phyloP scores from a whole-genome alignment of 257 asterid genomes.

The Fraxinus americana region DNA sequence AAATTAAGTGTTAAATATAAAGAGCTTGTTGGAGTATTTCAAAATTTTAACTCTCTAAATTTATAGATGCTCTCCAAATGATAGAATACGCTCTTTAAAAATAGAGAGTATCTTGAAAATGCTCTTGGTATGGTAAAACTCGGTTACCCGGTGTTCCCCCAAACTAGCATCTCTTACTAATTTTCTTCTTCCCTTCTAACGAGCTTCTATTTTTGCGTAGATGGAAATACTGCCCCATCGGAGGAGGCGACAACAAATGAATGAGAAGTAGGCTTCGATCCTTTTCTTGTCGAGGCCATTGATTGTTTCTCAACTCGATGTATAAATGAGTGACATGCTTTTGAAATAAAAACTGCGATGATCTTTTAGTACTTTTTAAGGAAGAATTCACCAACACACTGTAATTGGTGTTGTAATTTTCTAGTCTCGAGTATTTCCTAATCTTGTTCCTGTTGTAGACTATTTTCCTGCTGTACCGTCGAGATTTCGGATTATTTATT shows the following conservation, averaged over 20 bases:
- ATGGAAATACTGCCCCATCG: conserved; percentile 52
- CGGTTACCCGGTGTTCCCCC: not conserved
- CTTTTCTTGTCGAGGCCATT: conserved; percentile 27
- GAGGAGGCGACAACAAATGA: conserved; percentile 63
- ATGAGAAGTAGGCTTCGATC: conserved; percentile 38
- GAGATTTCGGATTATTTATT: not conserved
- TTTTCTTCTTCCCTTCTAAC: not conserved
- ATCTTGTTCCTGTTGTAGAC: conserved; percentile 38
- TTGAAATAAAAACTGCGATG: conserved; percentile 29
- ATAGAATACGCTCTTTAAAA: no score
- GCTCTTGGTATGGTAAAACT: not conserved
- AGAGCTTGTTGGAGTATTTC: no score
- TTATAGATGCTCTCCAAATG: no score
- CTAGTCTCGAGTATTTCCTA: conserved; percentile 26
- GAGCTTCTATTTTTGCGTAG: conserved; percentile 33
- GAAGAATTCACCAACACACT: conserved; percentile 22
- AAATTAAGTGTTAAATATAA: no score
- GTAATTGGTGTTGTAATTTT: conserved; percentile 28
- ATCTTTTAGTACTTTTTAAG: conserved; percentile 23
- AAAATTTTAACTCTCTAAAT: no score
- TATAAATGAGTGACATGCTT: conserved; percentile 32
- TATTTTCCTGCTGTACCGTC: conserved; percentile 18
- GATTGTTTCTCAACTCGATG: conserved; percentile 29
- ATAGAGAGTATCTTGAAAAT: no score
- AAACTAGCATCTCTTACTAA: not conserved